Evolutionary conservation across 257 asterid genomes (phyloP).

Genomic region (Striga asiatica): DNA sequence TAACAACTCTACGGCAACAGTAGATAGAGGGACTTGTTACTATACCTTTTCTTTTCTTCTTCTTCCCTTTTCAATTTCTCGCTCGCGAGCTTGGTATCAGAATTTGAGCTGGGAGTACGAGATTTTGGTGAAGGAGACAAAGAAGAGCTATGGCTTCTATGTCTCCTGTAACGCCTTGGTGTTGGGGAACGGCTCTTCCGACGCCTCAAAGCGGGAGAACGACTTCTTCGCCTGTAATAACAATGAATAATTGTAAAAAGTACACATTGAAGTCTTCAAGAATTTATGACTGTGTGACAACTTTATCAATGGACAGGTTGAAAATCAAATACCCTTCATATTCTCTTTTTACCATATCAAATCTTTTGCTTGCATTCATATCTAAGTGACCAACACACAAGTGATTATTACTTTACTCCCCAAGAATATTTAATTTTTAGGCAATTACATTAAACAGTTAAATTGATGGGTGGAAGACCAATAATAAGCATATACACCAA

Average conservation of each 20-base stretch:
- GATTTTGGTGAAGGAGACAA: slow-evolving; percentile 51
- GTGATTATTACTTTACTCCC: not conserved
- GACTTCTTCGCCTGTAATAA: slow-evolving; percentile 53
- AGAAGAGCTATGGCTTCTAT: slow-evolving; percentile 49
- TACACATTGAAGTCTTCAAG: not conserved
- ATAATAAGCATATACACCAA: not conserved
- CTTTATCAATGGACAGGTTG: slow-evolving; percentile 4
- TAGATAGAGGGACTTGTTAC: not conserved
- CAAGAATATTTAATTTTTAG: not conserved
- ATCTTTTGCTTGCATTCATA: slow-evolving; percentile 1
- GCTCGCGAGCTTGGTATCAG: slow-evolving; percentile 44
- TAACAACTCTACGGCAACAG: too few species aligned
- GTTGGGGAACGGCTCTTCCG: slow-evolving; percentile 59
- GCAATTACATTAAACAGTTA: too few species aligned
- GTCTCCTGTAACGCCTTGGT: slow-evolving; percentile 60
- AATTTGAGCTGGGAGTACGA: slow-evolving; percentile 40
- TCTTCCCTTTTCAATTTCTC: slow-evolving; percentile 57
- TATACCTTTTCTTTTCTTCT: slow-evolving; percentile 64
- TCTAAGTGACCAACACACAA: too few species aligned
- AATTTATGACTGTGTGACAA: not conserved
- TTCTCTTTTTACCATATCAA: not conserved
- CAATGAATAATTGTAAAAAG: not conserved
- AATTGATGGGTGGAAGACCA: too few species aligned
- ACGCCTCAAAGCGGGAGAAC: slow-evolving; percentile 53
- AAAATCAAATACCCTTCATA: not conserved